Percentiles rank a stretch among this genome's conserved stretches.
Conservation (phyloP, 179 eudicot genomes). For the Carnegiea gigantea region DNA sequence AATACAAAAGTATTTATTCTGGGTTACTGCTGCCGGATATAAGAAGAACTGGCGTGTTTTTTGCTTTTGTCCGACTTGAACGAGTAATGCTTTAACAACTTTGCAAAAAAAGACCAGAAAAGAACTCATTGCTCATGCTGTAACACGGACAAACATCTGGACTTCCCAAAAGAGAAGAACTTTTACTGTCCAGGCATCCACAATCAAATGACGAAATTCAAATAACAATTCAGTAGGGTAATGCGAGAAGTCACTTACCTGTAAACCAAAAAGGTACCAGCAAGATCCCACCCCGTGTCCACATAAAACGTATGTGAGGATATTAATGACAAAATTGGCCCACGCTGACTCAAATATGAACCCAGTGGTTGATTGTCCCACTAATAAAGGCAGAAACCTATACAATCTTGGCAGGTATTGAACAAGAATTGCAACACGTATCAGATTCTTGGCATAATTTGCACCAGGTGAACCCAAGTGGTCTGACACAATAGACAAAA, state of each 20-base stretch:
- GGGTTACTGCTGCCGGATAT: too few species aligned
- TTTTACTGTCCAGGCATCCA: too few species aligned
- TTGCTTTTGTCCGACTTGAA: too few species aligned
- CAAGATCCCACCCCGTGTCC: slow-evolving; percentile 84
- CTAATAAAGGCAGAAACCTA: slow-evolving; percentile 65
- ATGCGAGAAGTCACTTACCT: slow-evolving; percentile 40
- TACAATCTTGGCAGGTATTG: slow-evolving; percentile 71
- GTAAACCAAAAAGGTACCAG: slow-evolving; percentile 87
- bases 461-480: slow-evolving; percentile 48
- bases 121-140: too few species aligned
- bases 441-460: slow-evolving; percentile 59
- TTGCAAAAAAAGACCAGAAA: too few species aligned
- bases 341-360: slow-evolving; percentile 81
- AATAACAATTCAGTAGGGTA: background rate
- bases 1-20: too few species aligned
- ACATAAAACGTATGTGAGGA: slow-evolving; percentile 67
- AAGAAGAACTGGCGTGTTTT: too few species aligned
- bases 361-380: slow-evolving; percentile 61
- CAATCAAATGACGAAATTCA: too few species aligned
- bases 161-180: too few species aligned
- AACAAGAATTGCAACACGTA: slow-evolving; percentile 67
- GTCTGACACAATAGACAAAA: slow-evolving; percentile 46
- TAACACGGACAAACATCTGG: too few species aligned
- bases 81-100: too few species aligned
- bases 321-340: slow-evolving; percentile 79